Base-by-base conservation (phyloP, 306 rosid genomes). In the Vigna angularis region DNA sequence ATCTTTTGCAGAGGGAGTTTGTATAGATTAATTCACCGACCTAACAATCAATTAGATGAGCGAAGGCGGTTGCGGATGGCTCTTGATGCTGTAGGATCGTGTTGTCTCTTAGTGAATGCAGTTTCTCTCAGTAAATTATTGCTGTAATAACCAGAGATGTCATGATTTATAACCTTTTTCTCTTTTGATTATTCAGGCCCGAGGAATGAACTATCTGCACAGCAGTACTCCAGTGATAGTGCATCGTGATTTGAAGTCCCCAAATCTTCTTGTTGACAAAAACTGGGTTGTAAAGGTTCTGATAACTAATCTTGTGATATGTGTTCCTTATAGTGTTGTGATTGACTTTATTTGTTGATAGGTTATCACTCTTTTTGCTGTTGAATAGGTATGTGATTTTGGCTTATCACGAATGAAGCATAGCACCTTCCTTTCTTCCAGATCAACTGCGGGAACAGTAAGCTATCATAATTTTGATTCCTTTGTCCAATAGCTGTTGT, bases 151-250 rank as follows among this genome's bases (percentile, higher is more conserved):
- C 67, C 58, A 34, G 20, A 74, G 76, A 75, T 70, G 76, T 79
- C 44, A 47, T 32, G 70, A 67, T 40, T 7, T 28, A 11, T 74
- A 70, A 61, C 28, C 28, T 49, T 15, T 78, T 47, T 64, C 50
- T 62, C 65, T 78, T 81, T 71, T 77, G 77, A 79, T 66, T 70
- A 53, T 84, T 79, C 85, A 96, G 99, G 99, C 99, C 58, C 96
- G 99, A 64, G 99, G 99, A 84, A 93, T 96, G 99, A 96, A 93
- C 83, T 93, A 96, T 84, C 88, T 96, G 92, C 99, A 96, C 85
- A 96, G 66, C 77, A 86, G 91, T 90, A 77, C 88, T 64, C 99
- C 99, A 17, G 88, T 91, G 24, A 84, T 96, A 78, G 99, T 96
- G 61, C 99, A 96, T 74, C 98, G 99, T 65, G 99, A 96, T 82